Evolutionary conservation across 2,329 filamentous ascomycete species (phyloP), one percentile per base, ranked within the genome.

Genomic region (Emmonsiellopsis sp.): DNA sequence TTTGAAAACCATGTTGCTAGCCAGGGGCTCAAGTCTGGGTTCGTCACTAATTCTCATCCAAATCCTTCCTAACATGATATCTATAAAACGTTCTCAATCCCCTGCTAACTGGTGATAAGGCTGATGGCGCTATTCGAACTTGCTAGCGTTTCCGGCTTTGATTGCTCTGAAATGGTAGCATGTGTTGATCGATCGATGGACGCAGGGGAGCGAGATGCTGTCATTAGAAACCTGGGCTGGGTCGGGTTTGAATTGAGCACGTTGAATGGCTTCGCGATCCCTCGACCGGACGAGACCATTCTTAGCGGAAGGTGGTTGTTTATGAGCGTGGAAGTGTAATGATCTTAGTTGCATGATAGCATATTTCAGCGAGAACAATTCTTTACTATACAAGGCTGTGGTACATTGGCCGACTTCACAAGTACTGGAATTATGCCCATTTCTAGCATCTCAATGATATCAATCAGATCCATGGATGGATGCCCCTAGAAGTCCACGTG

Each of bases 111-210:
- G 11, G 16, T 54, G 31, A 58, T 43, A 62, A 91, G 87, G 65
- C 80, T 96, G 51, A 90, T 95, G 78, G 88, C 89, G 58, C 80
- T 95, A 54, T 92, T 95, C 63, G 91, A 95, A 75, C 80, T 96
- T 56, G 89, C 88, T 63, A 85, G 87, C 63, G 79, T 81, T 56
- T 82, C 87, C 41, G 67, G 70, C 54, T 81, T 95, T 67, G 82
- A 78, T 62, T 95, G 90, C 72, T 79, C 81, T 53, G 82, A 86
- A 65, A 81, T 95, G 57, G 82, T 94, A 58, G 82, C 90, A 63
- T 91, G 88, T 70, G 79, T 95, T 58, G 89, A 92, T 68, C 86
- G 89, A 58, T 76, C 76, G 45, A 81, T 85, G 58, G 78, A 81
- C 40, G 71, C 78, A 30, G 73, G 79, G 55, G 82, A 87, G 57